Evolutionary conservation across 345 rosid genomes (phyloP).

Genomic region (Lumnitzera racemosa): DNA sequence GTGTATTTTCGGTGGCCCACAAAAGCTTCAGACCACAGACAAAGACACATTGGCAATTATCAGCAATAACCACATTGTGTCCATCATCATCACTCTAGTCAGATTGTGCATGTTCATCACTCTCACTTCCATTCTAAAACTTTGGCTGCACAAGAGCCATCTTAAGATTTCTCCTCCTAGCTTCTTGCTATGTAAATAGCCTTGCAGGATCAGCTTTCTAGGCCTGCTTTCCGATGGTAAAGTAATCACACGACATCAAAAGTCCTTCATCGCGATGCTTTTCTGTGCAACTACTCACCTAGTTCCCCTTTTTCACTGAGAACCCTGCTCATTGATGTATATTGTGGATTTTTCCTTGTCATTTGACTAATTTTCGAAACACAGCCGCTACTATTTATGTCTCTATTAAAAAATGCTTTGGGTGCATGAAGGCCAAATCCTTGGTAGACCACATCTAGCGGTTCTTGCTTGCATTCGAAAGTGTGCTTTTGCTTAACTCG

Average conservation of each 20-base stretch:
- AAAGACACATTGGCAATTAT: constrained; percentile 88
- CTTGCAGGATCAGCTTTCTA: constrained; percentile 87
- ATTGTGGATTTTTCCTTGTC: constrained; percentile 51
- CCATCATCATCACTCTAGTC: constrained; percentile 98
- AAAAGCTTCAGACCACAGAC: constrained; percentile 90
- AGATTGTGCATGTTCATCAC: constrained; percentile 83
- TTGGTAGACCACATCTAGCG: constrained; percentile 95
- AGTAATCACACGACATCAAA: constrained; percentile 84
- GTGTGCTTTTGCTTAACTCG: constrained; percentile 90
- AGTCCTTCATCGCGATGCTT: constrained; percentile 88
- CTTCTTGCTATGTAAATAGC: constrained; percentile 95
- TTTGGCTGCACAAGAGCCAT: constrained; percentile 89
- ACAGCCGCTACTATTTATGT: constrained; percentile 45
- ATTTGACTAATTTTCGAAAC: constrained; percentile 41
- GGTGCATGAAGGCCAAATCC: constrained; percentile 89
- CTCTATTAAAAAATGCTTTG: constrained; percentile 57
- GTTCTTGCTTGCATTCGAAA: constrained; percentile 80
- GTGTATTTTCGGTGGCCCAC: constrained; percentile 83
- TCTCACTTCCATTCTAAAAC: constrained; percentile 93
- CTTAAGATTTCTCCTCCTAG: constrained; percentile 91
- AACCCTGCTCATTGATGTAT: constrained; percentile 52
- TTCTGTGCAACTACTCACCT: constrained; percentile 37
- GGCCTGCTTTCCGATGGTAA: constrained; percentile 92
- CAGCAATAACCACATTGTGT: constrained; percentile 88
- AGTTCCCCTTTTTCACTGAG: constrained; percentile 50